Conservation (phyloP, 73 alveolate species). For the Breviolum minutum region DNA sequence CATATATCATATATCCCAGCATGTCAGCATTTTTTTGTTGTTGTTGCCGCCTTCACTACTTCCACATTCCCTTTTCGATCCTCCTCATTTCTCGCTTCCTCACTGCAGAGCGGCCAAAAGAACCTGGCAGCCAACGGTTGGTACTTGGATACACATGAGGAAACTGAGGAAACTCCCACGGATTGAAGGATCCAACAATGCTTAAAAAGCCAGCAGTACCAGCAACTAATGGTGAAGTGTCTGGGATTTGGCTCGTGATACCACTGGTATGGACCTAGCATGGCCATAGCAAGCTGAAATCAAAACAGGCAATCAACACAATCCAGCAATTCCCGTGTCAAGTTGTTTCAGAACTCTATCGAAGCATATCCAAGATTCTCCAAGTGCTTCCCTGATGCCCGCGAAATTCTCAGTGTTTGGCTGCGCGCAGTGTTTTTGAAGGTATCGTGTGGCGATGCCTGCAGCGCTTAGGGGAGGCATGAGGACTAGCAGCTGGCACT, state of each 20-base stretch:
- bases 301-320: no score
- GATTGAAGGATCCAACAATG: background rate
- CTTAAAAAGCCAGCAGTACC: constrained; percentile 27
- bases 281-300: no score
- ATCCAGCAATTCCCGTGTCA: background rate
- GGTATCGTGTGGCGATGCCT: constrained; percentile 79
- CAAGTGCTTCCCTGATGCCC: no score
- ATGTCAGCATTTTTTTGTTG: no score
- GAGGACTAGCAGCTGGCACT: no score
- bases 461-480: no score
- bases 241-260: constrained; percentile 62
- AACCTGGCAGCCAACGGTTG: background rate
- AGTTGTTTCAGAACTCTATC: background rate
- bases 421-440: constrained; percentile 68
- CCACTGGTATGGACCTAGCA: constrained; percentile 75
- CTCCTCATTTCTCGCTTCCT: background rate
- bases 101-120: constrained; percentile 44
- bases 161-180: background rate
- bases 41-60: no score
- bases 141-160: background rate
- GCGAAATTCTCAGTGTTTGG: background rate
- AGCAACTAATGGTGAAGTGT: constrained; percentile 78
- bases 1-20: no score
- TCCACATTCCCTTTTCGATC: no score
- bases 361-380: no score